Evolutionary conservation across 208 protist species (phyloP).

Genomic region (Eutreptiella sp.): DNA sequence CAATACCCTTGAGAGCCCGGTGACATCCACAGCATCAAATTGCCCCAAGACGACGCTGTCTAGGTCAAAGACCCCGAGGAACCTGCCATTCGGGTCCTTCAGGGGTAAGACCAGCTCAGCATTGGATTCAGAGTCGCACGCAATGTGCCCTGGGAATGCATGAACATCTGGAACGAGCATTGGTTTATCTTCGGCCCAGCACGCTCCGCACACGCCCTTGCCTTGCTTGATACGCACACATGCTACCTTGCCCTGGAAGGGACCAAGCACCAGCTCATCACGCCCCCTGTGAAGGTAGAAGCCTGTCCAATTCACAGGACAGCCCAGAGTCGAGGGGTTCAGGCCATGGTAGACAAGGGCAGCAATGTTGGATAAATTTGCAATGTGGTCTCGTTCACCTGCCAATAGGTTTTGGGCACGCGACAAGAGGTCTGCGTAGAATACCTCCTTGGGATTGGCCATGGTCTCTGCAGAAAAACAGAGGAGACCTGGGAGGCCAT

Average conservation of each 20-base stretch:
- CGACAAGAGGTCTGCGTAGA: too few species aligned
- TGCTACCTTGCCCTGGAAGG: slow-evolving; percentile 82
- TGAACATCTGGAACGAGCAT: slow-evolving; percentile 74
- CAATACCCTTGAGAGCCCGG: slow-evolving; percentile 52
- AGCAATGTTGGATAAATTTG: too few species aligned
- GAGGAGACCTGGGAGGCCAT: too few species aligned
- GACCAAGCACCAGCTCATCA: slow-evolving; percentile 71
- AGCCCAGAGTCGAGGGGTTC: too few species aligned
- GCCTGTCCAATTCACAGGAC: slow-evolving; percentile 77
- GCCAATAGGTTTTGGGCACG: too few species aligned
- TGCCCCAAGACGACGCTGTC: slow-evolving; percentile 52
- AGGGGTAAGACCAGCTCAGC: slow-evolving; percentile 84
- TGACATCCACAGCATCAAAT: slow-evolving; percentile 60
- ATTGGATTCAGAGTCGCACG: slow-evolving; percentile 74
- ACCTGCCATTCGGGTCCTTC: slow-evolving; percentile 42
- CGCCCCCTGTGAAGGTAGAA: slow-evolving; percentile 76
- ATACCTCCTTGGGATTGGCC: too few species aligned
- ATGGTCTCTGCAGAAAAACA: too few species aligned
- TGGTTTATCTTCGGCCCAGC: slow-evolving; percentile 43
- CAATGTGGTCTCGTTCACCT: too few species aligned
- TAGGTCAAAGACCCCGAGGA: slow-evolving; percentile 69
- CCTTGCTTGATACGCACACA: slow-evolving; percentile 75
- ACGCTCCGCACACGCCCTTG: slow-evolving; percentile 75
- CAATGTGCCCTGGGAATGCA: slow-evolving; percentile 84
- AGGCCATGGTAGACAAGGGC: too few species aligned